Base-by-base conservation (phyloP, 768 basidiomycete genomes). In the Russula olivacea region DNA sequence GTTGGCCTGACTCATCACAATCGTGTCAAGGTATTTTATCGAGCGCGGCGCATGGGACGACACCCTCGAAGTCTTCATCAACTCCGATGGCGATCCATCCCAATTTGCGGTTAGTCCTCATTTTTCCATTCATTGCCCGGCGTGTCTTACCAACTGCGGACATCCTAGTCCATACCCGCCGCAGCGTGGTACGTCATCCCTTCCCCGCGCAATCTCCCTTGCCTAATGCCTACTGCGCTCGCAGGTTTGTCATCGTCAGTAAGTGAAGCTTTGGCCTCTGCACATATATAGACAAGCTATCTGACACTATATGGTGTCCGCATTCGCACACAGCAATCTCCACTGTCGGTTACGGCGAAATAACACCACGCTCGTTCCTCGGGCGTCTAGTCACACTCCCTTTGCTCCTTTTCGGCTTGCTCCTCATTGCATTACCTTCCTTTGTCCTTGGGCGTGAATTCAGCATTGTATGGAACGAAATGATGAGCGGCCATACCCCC, bases 401-500 rank as follows among this genome's bases (percentile, higher is more conserved):
- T 0, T 81, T 97, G 21, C 84, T 97, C 53, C 81, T 91, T 14
- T 95, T 91, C 68, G 93, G 93, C 3, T 79, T 96, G 11, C 79
- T 97, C 0, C 79, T 95, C 47, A 93, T 97, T 70, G 94, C 93
- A 0, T 80, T 96, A 5, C 93, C 93, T 8, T 89, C 86, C 69
- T 96, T 97, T 70, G 93, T 97, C 1, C 83, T 97, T 15, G 93
- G 93, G 0, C 77, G 93, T 41, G 93, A 97, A 71, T 97, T 97
- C 72, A 91, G 91, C 63, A 76, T 87, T 14, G 90, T 94, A 1
- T 97, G 93, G 89, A 91, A 94, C 61, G 80, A 79, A 34, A 92
- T 94, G 90, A 80, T 79, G 0, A 74, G 71, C 30, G 66, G 61
- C 4, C 38, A 49, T 9, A 40, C 56, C 15, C 45, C 14, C 17